Evolutionary conservation across 495 filamentous ascomycete genomes (phyloP), one percentile per base, ranked within the genome.

Genomic region (Articulospora tetracladia): DNA sequence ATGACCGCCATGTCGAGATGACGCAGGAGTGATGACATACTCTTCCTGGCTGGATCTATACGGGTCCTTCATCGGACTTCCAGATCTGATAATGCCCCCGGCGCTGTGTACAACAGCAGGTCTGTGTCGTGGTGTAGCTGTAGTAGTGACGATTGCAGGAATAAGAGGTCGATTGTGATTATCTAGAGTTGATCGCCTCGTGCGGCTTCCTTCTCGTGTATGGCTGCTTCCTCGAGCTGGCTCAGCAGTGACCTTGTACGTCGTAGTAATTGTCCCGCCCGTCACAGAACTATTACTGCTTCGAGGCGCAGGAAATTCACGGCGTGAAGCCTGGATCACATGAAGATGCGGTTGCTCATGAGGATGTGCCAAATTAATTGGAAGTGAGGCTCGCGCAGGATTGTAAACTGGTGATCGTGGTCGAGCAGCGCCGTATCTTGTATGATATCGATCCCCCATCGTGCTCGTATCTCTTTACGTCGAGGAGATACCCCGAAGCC

Each of bases 11-110:
- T 63, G 61, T 17, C 76, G 74, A 36, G 81, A 81, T 17, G 75
- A 75, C 20, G 79, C 79, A 0, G 81, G 81, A 67, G 76, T 70
- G 25, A 78, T 61, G 60, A 78, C 79, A 68, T 78, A 82, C 19
- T 76, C 67, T 49, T 79, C 78, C 39, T 82, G 79, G 65, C 73
- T 77, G 22, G 73, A 69, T 12, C 79, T 74, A 65, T 77, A 79
- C 22, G 76, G 66, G 59, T 82, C 77, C 54, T 74, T 58, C 46
- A 65, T 73, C 26, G 81, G 79, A 57, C 79, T 82, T 10, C 63
- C 59, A 3, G 72, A 59, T 30, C 76, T 72, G 26, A 28, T 24
- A 39, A 17, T n/a, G 30, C 64, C 69, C 20, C 44, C 63, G 10
- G 69, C 39, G 24, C 71, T 60, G 41, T 70, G 72, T 13, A 69